phyloP scores from a whole-genome alignment of 345 rosid species.

The Camelina sativa region DNA sequence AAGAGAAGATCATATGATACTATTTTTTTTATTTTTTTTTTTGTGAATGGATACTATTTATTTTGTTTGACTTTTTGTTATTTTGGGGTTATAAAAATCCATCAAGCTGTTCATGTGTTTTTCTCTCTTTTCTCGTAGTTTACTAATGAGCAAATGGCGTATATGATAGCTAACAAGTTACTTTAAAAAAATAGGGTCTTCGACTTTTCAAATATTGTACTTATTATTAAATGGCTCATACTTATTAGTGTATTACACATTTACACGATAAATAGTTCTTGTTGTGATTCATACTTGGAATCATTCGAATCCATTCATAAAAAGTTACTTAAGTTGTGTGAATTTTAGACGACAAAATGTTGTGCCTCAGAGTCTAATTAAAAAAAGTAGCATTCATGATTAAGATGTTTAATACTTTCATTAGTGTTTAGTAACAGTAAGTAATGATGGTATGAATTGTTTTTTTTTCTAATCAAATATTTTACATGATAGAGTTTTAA shows the following conservation, averaged over 20 bases:
- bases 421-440: slow-evolving; percentile 21
- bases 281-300: neutral
- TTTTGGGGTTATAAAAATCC: slow-evolving; percentile 29
- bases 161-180: slow-evolving; percentile 37
- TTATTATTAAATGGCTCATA: neutral
- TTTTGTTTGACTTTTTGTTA: slow-evolving; percentile 44
- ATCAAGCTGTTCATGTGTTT: slow-evolving; percentile 35
- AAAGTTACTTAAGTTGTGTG: too few species aligned
- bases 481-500: slow-evolving; percentile 15
- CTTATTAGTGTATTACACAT: too few species aligned
- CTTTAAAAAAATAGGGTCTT: slow-evolving; percentile 2
- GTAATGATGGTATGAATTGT: slow-evolving; percentile 14
- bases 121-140: neutral
- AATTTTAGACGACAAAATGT: neutral
- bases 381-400: neutral
- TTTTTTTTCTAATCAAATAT: neutral
- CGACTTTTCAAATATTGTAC: slow-evolving; percentile 8
- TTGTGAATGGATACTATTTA: slow-evolving; percentile 29
- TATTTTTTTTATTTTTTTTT: neutral
- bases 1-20: slow-evolving; percentile 41
- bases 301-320: neutral
- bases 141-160: slow-evolving; percentile 38
- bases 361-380: neutral
- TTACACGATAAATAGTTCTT: neutral
- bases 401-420: neutral